Base-by-base conservation (phyloP, 208 protist genomes). In the Borovskyia barvae region DNA sequence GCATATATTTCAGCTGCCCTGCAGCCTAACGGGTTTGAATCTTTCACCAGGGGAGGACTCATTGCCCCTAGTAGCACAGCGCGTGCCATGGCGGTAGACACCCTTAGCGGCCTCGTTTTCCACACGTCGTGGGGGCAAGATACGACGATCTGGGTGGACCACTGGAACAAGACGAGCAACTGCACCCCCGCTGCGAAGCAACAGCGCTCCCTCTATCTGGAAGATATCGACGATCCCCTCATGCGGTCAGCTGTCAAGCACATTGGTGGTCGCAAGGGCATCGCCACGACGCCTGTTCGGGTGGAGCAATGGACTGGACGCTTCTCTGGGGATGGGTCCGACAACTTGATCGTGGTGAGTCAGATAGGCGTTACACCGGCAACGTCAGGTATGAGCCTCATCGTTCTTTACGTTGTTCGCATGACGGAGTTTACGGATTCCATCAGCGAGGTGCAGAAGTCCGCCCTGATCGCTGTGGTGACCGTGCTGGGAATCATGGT, bases 1-100 rank as follows among this genome's bases (percentile, higher is more conserved):
- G 77, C 60, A 22, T 49, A 63, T n/a, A 60, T 87, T 32, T 74
- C 59, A 24, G 76, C 49, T 6, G 80, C 69, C 9, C 26, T 87
- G 35, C 62, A 72, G 52, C 17, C 67, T 11, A 26, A 47, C 14
- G 50, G 48, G 24, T 47, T 82, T 32, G 42, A 58, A 14, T 25
- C 36, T 19, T 22, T 80, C 48, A 45, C 66, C 47, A 32, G 56
- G 6, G 20, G 42, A 0, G 30, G 43, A 2, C 26, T 63, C 36
- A 56, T 42, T 9, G 24, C 32, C 7, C 25, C 30, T 8, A 19
- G 11, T 28, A 43, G 3, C 12, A 50, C 58, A 12, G 76, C 55
- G 0, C 47, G 33, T 2, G 66, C 61, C 20, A 72, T 87, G 64
- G 48, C 82, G 1, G 30, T 86, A 1, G 72, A 86, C 32, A 59